These are phyloP conservation scores for Escallonia rubra DNA, from an alignment of 129 eudicot genomes.

Conservation along the genomic window DNA sequence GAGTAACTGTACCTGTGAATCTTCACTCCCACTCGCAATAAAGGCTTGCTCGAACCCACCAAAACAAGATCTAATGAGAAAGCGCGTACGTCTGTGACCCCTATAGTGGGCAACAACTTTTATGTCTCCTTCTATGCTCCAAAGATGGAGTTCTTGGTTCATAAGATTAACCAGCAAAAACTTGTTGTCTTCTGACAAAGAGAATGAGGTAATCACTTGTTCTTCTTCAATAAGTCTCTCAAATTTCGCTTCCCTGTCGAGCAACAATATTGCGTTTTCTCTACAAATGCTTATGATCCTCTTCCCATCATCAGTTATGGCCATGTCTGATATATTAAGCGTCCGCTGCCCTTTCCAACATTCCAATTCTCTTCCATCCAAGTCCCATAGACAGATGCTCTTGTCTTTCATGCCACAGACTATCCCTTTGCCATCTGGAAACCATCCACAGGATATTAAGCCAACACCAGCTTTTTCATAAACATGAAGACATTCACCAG, in stretches of 20 bases:
- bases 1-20: slow-evolving; percentile 27
- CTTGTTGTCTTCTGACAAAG: slow-evolving; percentile 30
- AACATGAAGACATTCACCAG: slow-evolving; percentile 29
- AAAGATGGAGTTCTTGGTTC: slow-evolving; percentile 41
- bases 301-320: slow-evolving; percentile 21
- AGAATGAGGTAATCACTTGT: slow-evolving; percentile 26
- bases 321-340: slow-evolving; percentile 20
- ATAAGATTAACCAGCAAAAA: slow-evolving; percentile 30
- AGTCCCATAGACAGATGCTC: slow-evolving; percentile 38
- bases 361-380: slow-evolving; percentile 25
- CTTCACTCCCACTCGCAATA: slow-evolving; percentile 48
- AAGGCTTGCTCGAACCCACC: slow-evolving; percentile 38
- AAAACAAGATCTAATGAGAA: slow-evolving; percentile 35
- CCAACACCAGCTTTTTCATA: slow-evolving; percentile 19
- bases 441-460: slow-evolving; percentile 34
- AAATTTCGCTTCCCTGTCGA: slow-evolving; percentile 18
- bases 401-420: slow-evolving; percentile 25
- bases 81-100: slow-evolving; percentile 34
- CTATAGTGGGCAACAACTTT: slow-evolving; percentile 20
- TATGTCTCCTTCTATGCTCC: slow-evolving; percentile 21
- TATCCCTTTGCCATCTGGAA: slow-evolving; percentile 30
- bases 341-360: slow-evolving; percentile 23
- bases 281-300: slow-evolving; percentile 17
- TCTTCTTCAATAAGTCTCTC: slow-evolving; percentile 23
- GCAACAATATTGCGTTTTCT: slow-evolving; percentile 18